phyloP scores from a whole-genome alignment of 2,329 filamentous ascomycete genomes.

The Emericellopsis atlantica region DNA sequence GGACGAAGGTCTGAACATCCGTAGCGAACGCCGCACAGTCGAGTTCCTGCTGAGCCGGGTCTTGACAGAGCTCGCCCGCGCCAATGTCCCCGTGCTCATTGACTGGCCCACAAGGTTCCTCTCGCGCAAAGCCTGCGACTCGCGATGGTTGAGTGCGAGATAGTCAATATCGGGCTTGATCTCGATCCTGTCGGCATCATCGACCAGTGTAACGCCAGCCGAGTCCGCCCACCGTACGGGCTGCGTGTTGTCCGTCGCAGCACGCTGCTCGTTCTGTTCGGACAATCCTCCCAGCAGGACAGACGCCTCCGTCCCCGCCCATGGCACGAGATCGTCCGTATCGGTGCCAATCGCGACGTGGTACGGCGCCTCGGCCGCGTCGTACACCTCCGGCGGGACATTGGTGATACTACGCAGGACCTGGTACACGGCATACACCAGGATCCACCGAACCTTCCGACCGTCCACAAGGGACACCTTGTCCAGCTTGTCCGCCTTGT shows the following conservation, averaged over 20 bases:
- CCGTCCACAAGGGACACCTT: conserved; percentile 47
- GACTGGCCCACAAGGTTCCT: not conserved
- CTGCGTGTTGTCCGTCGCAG: conserved; percentile 2
- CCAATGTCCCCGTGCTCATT: conserved; percentile 3
- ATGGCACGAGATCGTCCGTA: conserved; percentile 30
- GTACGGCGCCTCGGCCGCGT: conserved; percentile 44
- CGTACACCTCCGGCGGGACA: conserved; percentile 47
- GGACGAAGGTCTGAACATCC: conserved; percentile 13
- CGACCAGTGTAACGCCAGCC: not conserved
- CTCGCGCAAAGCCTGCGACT: not conserved
- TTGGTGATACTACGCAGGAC: conserved; percentile 53
- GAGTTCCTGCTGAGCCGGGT: conserved; percentile 16
- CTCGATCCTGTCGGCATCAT: conserved; percentile 16
- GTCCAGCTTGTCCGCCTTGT: conserved; percentile 41
- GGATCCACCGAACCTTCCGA: conserved; percentile 66
- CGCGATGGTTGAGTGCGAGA: conserved; percentile 26
- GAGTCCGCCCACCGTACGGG: conserved; percentile 5
- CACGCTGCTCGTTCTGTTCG: conserved; percentile 13
- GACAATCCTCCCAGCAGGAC: conserved; percentile 13
- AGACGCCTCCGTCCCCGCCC: conserved; percentile 20
- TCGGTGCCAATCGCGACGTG: conserved; percentile 24
- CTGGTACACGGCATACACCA: conserved; percentile 63
- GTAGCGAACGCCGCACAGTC: conserved; percentile 20
- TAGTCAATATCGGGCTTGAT: conserved; percentile 46
- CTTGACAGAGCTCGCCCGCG: conserved; percentile 13